Evolutionary conservation across 352 stramenopile genomes (phyloP), one percentile per base, ranked within the genome.

Genomic region (Phytophthora fragariae): DNA sequence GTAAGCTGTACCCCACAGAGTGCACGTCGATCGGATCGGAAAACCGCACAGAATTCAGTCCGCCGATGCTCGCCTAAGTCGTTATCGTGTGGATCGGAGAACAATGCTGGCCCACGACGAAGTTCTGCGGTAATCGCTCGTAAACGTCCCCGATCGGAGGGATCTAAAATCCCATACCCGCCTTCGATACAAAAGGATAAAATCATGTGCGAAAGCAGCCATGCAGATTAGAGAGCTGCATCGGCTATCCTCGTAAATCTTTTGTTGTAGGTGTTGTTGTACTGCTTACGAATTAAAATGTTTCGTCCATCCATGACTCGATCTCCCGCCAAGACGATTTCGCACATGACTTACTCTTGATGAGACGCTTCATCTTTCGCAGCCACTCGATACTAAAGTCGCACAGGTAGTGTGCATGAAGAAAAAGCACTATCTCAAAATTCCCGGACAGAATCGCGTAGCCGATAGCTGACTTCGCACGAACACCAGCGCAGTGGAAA

Each of bases 131-230:
- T 70, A 9, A 15, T 41, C 47, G 31, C 78, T 44, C 65, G 56
- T 39, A 65, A 70, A n/a, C 76, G 78, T 1, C 80, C 78, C 8
- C 76, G 58, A 39, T 68, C 75, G 0, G 50, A 71, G 7, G 31
- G 59, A 29, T 84, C 76, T 2, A 84, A 72, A 39, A 85, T 88
- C 15, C 80, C 80, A 19, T 80, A 84, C 46, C 80, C 80, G 21
- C 11, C 63, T 39, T 44, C 37, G 1, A 17, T 44, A 17, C 37
- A 6, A 44, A 44, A 44, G 11, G 11, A 44, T 44, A 17, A 17
- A 44, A 44, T 44, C 11, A 14, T 12, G 37, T 11, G 14, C 14
- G 37, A 12, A 15, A 44, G 37, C 37, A 44, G 17, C 37, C 37
- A 44, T 7, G 10, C 1, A 44, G 37, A 17, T 17, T 44, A 44